phyloP scores from a whole-genome alignment of 2,329 filamentous ascomycete genomes.

The Penicillium fuscoglaucum region DNA sequence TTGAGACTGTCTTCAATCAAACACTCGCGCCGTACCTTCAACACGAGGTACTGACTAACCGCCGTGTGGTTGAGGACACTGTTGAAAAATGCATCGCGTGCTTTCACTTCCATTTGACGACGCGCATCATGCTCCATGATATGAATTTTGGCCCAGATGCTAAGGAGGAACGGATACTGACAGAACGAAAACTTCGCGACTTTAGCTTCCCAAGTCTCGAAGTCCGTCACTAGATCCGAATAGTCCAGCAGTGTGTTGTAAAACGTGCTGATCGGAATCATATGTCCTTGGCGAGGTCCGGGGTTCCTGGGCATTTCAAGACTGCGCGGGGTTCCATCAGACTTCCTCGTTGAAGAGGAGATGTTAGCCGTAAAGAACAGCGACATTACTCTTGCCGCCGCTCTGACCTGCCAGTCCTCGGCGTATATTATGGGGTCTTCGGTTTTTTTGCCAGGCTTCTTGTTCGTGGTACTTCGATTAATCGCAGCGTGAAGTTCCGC shows the following conservation, averaged over 20 bases:
- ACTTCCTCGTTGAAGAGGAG: constrained; percentile 43
- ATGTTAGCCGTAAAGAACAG: constrained; percentile 82
- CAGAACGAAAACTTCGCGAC: constrained; percentile 80
- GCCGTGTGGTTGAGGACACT: constrained; percentile 75
- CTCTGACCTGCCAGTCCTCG: constrained; percentile 88
- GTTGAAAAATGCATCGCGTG: constrained; percentile 86
- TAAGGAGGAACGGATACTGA: constrained; percentile 88
- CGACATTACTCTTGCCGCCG: constrained; percentile 75
- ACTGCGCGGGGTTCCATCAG: constrained; percentile 33
- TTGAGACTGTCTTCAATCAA: constrained; percentile 85
- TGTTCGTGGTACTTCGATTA: constrained; percentile 49
- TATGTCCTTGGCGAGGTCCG: constrained; percentile 59
- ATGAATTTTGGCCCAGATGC: constrained; percentile 87
- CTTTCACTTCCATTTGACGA: constrained; percentile 85
- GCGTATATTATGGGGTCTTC: constrained; percentile 61
- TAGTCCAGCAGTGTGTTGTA: constrained; percentile 86
- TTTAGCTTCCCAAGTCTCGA: constrained; percentile 80
- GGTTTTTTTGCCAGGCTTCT: constrained; percentile 56
- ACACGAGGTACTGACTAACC: constrained; percentile 73
- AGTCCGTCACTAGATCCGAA: constrained; percentile 80
- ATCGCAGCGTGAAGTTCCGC: constrained; percentile 78
- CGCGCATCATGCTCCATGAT: constrained; percentile 86
- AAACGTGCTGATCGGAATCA: constrained; percentile 79
- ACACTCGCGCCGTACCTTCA: constrained; percentile 79
- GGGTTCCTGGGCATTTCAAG: constrained; percentile 32